Evolutionary conservation across 2,329 filamentous ascomycete genomes (phyloP).

Genomic region (Chaetomium globosum): DNA sequence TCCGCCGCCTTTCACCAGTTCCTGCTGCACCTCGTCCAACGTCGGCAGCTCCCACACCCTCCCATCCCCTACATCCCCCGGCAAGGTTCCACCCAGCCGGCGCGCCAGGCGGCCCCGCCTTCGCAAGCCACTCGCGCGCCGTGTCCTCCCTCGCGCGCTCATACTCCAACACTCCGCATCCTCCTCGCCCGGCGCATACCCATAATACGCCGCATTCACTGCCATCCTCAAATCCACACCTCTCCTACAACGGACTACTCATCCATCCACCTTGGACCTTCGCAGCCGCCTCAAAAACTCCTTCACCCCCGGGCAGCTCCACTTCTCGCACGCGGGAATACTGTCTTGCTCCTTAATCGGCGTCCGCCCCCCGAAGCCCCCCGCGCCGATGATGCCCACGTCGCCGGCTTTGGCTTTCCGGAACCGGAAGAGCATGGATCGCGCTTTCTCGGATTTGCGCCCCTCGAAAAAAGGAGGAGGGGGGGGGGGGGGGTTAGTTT

Average conservation of each 20-base stretch:
- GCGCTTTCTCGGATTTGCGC: constrained; percentile 96
- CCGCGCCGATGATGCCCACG: constrained; percentile 91
- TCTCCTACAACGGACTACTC: constrained; percentile 67
- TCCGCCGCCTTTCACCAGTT: constrained; percentile 85
- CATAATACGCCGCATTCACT: constrained; percentile 96
- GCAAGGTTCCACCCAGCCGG: constrained; percentile 80
- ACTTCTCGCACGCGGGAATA: constrained; percentile 91
- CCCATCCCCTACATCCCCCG: constrained; percentile 84
- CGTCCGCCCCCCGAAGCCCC: constrained; percentile 84
- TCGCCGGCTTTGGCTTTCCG: constrained; percentile 95
- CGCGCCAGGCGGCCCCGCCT: constrained; percentile 48
- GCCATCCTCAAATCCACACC: constrained; percentile 70
- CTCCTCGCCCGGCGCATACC: constrained; percentile 90
- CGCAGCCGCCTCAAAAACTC: constrained; percentile 89
- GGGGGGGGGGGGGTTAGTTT: not conserved
- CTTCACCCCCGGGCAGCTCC: constrained; percentile 95
- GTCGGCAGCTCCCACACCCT: constrained; percentile 81
- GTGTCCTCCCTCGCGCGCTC: constrained; percentile 83
- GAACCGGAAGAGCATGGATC: constrained; percentile 99
- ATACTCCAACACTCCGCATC: constrained; percentile 74
- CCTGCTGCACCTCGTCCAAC: constrained; percentile 89
- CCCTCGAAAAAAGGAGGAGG: constrained; percentile 56
- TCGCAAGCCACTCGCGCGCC: constrained; percentile 69
- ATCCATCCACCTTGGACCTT: constrained; percentile 57
- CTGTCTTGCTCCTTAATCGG: constrained; percentile 83